phyloP scores from a whole-genome alignment of 306 rosid species.

The Acacia acuminata region DNA sequence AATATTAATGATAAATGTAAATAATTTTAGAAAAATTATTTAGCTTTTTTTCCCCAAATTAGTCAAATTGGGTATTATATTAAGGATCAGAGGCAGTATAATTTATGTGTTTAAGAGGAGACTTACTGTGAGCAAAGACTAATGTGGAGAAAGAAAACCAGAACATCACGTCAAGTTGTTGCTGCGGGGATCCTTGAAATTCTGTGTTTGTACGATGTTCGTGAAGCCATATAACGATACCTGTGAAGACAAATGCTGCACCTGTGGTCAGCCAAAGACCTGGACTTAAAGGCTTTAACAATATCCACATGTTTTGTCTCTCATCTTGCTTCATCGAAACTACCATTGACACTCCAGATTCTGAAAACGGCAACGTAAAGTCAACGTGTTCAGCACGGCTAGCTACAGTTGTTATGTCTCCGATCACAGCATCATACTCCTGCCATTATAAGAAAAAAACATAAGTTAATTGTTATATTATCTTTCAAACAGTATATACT shows the following conservation, averaged over 20 bases:
- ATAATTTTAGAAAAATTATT: too few species aligned
- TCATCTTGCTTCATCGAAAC: slow-evolving; percentile 33
- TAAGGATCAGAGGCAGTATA: too few species aligned
- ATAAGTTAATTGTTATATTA: too few species aligned
- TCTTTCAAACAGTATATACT: too few species aligned
- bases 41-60: too few species aligned
- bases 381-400: slow-evolving; percentile 37
- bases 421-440: slow-evolving; percentile 43
- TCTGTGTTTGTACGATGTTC: slow-evolving; percentile 40
- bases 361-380: slow-evolving; percentile 44
- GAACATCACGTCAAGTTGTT: slow-evolving; percentile 33
- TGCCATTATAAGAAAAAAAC: background rate
- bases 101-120: background rate
- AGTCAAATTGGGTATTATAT: too few species aligned
- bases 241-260: slow-evolving; percentile 32
- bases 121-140: slow-evolving; percentile 32
- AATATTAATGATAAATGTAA: too few species aligned
- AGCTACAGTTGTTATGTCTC: slow-evolving; percentile 49
- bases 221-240: slow-evolving; percentile 40
- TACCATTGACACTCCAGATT: slow-evolving; percentile 46
- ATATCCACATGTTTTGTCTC: slow-evolving; percentile 42
- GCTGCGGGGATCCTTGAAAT: slow-evolving; percentile 26
- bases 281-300: slow-evolving; percentile 46
- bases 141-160: slow-evolving; percentile 51
- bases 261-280: slow-evolving; percentile 43